A percentile compares a stretch with the other conserved stretches of the same genome.
These are phyloP conservation scores for Coniochaeta prunicola DNA, from an alignment of 2,329 filamentous ascomycete species.

Conservation along the genomic window DNA sequence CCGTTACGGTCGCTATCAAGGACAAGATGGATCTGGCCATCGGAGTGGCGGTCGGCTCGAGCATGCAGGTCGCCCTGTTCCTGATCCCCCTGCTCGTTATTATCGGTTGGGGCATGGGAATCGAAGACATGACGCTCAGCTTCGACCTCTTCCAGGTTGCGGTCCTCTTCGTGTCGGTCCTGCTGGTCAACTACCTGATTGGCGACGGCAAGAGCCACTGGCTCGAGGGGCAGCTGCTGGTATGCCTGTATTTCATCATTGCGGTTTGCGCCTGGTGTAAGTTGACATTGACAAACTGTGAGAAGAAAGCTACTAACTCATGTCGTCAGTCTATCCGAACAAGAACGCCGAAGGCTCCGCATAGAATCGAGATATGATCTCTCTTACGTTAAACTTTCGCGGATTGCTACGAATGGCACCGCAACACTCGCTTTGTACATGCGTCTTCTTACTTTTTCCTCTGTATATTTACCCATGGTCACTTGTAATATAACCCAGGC, in stretches of 20 bases:
- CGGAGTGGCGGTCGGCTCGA: constrained; percentile 71
- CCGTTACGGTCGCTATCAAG: constrained; percentile 72
- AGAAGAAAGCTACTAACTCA: neutral
- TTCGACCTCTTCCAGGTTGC: constrained; percentile 89
- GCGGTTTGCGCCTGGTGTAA: constrained; percentile 59
- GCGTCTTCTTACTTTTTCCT: neutral
- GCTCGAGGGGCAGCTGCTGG: constrained; percentile 68
- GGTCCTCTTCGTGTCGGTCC: constrained; percentile 73
- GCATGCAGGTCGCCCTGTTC: constrained; percentile 75
- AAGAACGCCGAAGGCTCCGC: neutral
- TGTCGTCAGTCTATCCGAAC: neutral
- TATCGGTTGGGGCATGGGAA: constrained; percentile 68
- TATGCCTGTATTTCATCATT: constrained; percentile 75
- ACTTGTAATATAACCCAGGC: neutral
- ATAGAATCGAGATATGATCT: neutral
- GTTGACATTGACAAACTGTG: constrained; percentile 18
- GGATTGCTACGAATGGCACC: neutral
- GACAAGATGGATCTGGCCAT: constrained; percentile 83
- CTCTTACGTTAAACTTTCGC: neutral
- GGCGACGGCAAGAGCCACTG: constrained; percentile 78
- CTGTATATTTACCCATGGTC: neutral
- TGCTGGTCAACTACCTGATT: constrained; percentile 82
- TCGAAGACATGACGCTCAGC: constrained; percentile 69
- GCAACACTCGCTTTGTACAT: neutral
- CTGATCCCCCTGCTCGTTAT: constrained; percentile 71